Conservation (phyloP, 176 grass and related monocot genomes). For the Metroxylon sagu region DNA sequence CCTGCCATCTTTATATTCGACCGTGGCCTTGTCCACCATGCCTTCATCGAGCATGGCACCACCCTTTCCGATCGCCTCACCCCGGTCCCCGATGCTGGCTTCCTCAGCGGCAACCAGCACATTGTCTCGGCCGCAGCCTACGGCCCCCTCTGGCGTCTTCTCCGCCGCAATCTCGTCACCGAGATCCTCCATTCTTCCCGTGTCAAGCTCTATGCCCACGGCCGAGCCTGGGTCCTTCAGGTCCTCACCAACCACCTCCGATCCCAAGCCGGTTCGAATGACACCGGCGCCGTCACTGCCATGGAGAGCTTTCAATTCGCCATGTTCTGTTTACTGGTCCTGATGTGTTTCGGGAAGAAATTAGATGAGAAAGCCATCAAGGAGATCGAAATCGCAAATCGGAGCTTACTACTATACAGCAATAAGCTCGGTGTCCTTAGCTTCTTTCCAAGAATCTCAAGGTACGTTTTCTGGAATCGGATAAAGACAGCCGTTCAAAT, state of each 20-base stretch:
- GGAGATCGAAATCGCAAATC: slow-evolving; percentile 30
- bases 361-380: slow-evolving; percentile 8
- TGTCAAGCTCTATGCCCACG: slow-evolving; percentile 14
- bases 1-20: slow-evolving; percentile 45
- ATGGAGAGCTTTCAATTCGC: slow-evolving; percentile 30
- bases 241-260: slow-evolving; percentile 17
- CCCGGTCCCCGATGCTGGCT: not conserved
- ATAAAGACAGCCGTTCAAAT: slow-evolving; percentile 14
- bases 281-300: slow-evolving; percentile 12
- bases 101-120: slow-evolving; percentile 27
- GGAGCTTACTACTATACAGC: not conserved
- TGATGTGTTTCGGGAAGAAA: slow-evolving; percentile 56
- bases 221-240: slow-evolving; percentile 21
- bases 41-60: slow-evolving; percentile 31
- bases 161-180: slow-evolving; percentile 41
- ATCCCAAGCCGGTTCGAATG: not conserved
- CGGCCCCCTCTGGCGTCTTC: slow-evolving; percentile 35
- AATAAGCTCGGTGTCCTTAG: slow-evolving; percentile 30
- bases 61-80: slow-evolving; percentile 36
- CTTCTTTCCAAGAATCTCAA: slow-evolving; percentile 42
- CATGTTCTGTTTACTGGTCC: slow-evolving; percentile 47
- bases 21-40: slow-evolving; percentile 27
- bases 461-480: slow-evolving; percentile 26
- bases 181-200: slow-evolving; percentile 24
- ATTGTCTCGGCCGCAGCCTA: slow-evolving; percentile 33